A percentile compares a stretch with the other conserved stretches of the same genome.
phyloP scores from a whole-genome alignment of 2,329 filamentous ascomycete species.

The Thelonectria blattea region DNA sequence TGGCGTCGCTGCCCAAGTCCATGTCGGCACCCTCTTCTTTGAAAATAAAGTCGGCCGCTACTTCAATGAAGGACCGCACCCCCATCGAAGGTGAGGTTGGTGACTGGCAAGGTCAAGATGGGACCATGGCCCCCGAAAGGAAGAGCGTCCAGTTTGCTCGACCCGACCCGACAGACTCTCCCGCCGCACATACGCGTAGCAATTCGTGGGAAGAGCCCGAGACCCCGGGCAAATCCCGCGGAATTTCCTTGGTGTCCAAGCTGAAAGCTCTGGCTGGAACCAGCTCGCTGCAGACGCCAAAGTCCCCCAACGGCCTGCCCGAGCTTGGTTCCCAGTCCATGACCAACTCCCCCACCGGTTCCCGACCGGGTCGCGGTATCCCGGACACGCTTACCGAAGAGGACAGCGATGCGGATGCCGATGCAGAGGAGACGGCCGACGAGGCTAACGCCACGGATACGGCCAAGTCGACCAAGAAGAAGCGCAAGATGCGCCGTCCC shows the following conservation, averaged over 20 bases:
- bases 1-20: slow-evolving; percentile 8
- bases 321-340: slow-evolving; percentile 50
- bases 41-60: slow-evolving; percentile 29
- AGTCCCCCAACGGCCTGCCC: slow-evolving; percentile 42
- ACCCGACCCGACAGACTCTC: slow-evolving; percentile 56
- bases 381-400: slow-evolving; percentile 61
- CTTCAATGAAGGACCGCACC: slow-evolving; percentile 32
- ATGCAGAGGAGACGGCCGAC: slow-evolving; percentile 86
- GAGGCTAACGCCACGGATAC: slow-evolving; percentile 62
- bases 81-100: slow-evolving; percentile 32
- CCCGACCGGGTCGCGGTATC: slow-evolving; percentile 54
- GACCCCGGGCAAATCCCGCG: slow-evolving; percentile 60
- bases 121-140: slow-evolving; percentile 29
- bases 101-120: slow-evolving; percentile 27
- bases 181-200: slow-evolving; percentile 61
- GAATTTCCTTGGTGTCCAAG: slow-evolving; percentile 76
- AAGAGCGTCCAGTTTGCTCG: slow-evolving; percentile 80
- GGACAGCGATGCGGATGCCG: slow-evolving; percentile 59
- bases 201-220: slow-evolving; percentile 74
- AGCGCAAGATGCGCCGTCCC: slow-evolving; percentile 65
- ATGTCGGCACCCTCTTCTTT: slow-evolving; percentile 23
- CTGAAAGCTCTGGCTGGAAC: slow-evolving; percentile 73
- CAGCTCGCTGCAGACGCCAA: slow-evolving; percentile 55
- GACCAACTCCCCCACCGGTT: slow-evolving; percentile 55
- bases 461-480: slow-evolving; percentile 55